Evolutionary conservation across 2,329 filamentous ascomycete genomes (phyloP), one percentile per base, ranked within the genome.

Genomic region (Xylaria sp.): DNA sequence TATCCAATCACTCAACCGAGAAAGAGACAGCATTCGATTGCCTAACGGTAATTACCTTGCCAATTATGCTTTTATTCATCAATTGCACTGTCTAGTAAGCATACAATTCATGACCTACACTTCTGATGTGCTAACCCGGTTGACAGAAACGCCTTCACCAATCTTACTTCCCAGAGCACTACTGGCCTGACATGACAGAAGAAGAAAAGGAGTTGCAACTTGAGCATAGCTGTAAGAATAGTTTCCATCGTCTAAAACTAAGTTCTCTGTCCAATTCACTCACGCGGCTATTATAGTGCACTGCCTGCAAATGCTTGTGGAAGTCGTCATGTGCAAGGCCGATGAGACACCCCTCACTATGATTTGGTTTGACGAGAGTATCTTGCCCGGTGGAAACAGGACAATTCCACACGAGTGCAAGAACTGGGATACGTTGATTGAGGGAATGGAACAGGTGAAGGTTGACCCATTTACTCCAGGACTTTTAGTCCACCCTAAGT

Each of bases 31-130:
- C n/a, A 74, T 74, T 23, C 67, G 61, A 4, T 41, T 74, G 32
- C 71, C 71, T 3, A 74, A 74, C 30, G 72, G 72, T 0, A 74
- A 74, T 20, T 74, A 74, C 56, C 58, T 74, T 18, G 72, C 72
- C n/a, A 74, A 74, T 52, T 74, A 70, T 55, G 71, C 72, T 23
- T 74, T 72, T 34, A 72, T 74, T 43, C 71, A 74, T 30, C 69
- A 73, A 15, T 39, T 74, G 6, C 71, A 73, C 30, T 74, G 72
- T 34, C 56, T 74, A 43, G 72, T 74, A 66, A 52, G 67, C 43
- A 6, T 41, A 25, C 6, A 34, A 6, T 39, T 1, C 20, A 8
- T 39, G 3, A 15, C 9, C 20, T 10, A 3, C 10, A 39, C 3
- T 4, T 36, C 5, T 10, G 3, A 23, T 39, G 12, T 30, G 57